These are phyloP conservation scores for Ilyonectria mors-panacis DNA, from an alignment of 2,329 filamentous ascomycete species.

Conservation along the genomic window DNA sequence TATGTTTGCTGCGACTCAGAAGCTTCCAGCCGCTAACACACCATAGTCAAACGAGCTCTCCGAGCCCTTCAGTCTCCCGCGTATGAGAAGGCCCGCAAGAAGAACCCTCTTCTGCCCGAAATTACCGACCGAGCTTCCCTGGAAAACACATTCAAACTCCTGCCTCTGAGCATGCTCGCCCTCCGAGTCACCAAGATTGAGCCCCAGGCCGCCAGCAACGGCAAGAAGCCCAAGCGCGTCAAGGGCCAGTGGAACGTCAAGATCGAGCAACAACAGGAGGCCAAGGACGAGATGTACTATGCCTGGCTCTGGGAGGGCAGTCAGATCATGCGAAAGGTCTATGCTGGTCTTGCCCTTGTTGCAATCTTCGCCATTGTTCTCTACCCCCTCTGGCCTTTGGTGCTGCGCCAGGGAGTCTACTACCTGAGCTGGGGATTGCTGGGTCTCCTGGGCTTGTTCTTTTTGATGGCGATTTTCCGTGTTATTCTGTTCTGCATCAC, in stretches of 20 bases:
- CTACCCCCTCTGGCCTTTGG: conserved; percentile 96
- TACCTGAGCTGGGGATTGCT: conserved; percentile 96
- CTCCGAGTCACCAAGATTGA: conserved; percentile 86
- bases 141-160: conserved; percentile 94
- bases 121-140: conserved; percentile 91
- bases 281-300: conserved; percentile 90
- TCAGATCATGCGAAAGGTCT: conserved; percentile 94
- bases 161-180: conserved; percentile 94
- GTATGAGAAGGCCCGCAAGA: conserved; percentile 90
- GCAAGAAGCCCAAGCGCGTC: conserved; percentile 86
- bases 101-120: conserved; percentile 90
- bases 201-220: conserved; percentile 73
- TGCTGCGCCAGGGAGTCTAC: conserved; percentile 94
- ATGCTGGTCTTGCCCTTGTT: conserved; percentile 86
- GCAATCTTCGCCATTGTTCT: conserved; percentile 91
- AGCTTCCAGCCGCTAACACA: conserved; percentile 21
- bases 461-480: conserved; percentile 97
- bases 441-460: conserved; percentile 91
- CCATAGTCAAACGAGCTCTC: conserved; percentile 91
- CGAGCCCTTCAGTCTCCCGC: conserved; percentile 90
- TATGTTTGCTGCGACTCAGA: conserved; percentile 55
- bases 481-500: conserved; percentile 95
- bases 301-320: conserved; percentile 96
- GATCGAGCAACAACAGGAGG: conserved; percentile 96
- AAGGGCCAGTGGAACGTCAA: conserved; percentile 97